These are phyloP conservation scores for Tylopilus vinaceipallidus DNA, from an alignment of 768 basidiomycete genomes.

Conservation along the genomic window DNA sequence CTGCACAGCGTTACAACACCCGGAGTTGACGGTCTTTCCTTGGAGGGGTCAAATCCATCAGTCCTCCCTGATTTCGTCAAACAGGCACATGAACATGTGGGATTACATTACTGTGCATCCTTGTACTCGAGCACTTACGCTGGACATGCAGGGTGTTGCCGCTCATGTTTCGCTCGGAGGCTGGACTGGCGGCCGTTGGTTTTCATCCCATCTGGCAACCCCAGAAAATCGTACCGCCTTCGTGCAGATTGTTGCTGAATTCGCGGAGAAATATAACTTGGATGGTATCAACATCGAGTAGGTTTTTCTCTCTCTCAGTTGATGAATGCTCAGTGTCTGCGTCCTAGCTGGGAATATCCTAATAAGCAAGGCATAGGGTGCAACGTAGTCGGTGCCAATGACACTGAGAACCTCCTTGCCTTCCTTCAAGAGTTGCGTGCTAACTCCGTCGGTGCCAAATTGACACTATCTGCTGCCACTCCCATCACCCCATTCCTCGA, in stretches of 20 bases:
- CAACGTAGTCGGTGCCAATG: conserved; percentile 54
- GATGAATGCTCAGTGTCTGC: conserved; percentile 8
- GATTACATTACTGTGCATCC: conserved; percentile 6
- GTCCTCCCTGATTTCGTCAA: conserved; percentile 58
- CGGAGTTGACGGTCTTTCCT: conserved; percentile 26
- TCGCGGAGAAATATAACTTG: conserved; percentile 48
- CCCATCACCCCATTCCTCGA: conserved; percentile 64
- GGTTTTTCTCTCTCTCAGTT: neutral
- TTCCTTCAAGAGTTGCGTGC: conserved; percentile 71
- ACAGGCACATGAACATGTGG: conserved; percentile 37
- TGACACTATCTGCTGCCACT: conserved; percentile 65
- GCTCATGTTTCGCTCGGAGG: conserved; percentile 67
- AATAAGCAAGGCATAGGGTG: conserved; percentile 62
- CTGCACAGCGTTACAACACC: conserved; percentile 33
- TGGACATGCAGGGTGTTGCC: conserved; percentile 44
- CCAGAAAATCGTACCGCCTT: conserved; percentile 61
- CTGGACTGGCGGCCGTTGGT: conserved; percentile 64
- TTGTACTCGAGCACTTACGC: neutral
- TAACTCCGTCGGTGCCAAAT: conserved; percentile 45
- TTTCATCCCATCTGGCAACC: conserved; percentile 58
- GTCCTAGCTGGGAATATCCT: conserved; percentile 83
- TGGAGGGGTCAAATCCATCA: conserved; percentile 45
- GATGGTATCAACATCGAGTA: conserved; percentile 45
- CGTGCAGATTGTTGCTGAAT: conserved; percentile 49
- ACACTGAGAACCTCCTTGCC: conserved; percentile 66